phyloP scores from a whole-genome alignment of 805 yeast genomes.

The Myxozyma mucilagina region DNA sequence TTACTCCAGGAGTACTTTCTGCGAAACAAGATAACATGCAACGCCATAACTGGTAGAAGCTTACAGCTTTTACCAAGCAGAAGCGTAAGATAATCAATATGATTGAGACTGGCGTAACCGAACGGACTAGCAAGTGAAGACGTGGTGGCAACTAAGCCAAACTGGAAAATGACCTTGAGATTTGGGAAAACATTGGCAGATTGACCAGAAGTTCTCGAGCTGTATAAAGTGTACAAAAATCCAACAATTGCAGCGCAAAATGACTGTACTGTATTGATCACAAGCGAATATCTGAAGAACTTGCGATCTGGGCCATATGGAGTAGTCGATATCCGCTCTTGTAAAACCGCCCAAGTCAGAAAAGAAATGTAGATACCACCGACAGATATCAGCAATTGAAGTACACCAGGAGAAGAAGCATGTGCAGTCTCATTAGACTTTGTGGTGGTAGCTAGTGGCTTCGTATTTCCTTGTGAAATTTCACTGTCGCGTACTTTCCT shows the following conservation, averaged over 20 bases:
- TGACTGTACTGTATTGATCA: conserved; percentile 76
- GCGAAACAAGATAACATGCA: conserved; percentile 70
- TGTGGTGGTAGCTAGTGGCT: too few species aligned
- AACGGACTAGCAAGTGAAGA: conserved; percentile 82
- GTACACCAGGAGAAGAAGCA: not conserved
- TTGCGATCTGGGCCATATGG: conserved; percentile 61
- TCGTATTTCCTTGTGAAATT: too few species aligned
- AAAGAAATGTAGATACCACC: conserved; percentile 83
- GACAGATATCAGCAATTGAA: conserved; percentile 39
- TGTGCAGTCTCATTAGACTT: not conserved
- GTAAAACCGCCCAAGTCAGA: conserved; percentile 87
- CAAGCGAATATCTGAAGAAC: conserved; percentile 71
- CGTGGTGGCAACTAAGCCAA: conserved; percentile 60
- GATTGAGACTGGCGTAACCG: conserved; percentile 72
- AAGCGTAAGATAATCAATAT: conserved; percentile 83
- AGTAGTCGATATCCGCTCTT: conserved; percentile 79
- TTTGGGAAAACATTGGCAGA: conserved; percentile 35
- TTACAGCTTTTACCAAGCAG: conserved; percentile 91
- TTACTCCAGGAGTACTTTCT: conserved; percentile 73
- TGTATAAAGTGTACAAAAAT: conserved; percentile 49
- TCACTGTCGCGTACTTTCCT: too few species aligned
- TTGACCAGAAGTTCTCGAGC: not conserved
- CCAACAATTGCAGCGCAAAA: conserved; percentile 72
- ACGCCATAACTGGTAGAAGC: conserved; percentile 88
- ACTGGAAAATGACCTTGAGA: conserved; percentile 40